These are phyloP conservation scores for Pharus latifolius DNA, from an alignment of 176 grass and related monocot species.

Conservation along the genomic window DNA sequence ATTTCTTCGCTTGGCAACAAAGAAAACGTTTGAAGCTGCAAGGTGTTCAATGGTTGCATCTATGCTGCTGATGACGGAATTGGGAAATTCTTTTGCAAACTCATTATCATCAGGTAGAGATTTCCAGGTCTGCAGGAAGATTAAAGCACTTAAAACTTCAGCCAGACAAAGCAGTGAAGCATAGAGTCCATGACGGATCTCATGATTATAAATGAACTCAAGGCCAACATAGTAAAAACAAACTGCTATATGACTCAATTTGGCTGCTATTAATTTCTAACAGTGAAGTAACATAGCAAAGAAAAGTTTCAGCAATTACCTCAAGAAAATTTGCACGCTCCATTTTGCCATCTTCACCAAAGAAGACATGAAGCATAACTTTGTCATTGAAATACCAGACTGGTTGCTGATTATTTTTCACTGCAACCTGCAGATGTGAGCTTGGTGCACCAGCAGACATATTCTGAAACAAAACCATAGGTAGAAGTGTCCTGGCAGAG, in stretches of 20 bases:
- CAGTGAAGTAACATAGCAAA: background rate
- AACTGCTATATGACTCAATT: background rate
- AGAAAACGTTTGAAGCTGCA: slow-evolving; percentile 75
- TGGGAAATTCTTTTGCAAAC: slow-evolving; percentile 54
- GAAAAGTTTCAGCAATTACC: slow-evolving; percentile 26
- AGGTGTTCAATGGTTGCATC: slow-evolving; percentile 70
- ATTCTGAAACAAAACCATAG: slow-evolving; percentile 89
- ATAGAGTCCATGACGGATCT: too few relatives aligned
- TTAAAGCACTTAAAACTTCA: slow-evolving; percentile 1
- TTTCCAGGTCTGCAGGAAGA: slow-evolving; percentile 73
- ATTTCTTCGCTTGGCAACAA: slow-evolving; percentile 86
- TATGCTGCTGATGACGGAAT: slow-evolving; percentile 56
- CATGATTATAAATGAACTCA: background rate
- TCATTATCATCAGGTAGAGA: slow-evolving; percentile 83
- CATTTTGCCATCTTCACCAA: slow-evolving; percentile 94
- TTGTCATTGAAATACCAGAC: slow-evolving; percentile 99
- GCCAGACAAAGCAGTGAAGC: background rate
- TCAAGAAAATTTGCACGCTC: slow-evolving; percentile 82
- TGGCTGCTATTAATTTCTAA: background rate
- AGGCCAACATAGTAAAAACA: background rate
- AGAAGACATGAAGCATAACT: slow-evolving; percentile 61
- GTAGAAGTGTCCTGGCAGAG: slow-evolving; percentile 70
- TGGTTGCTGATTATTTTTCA: slow-evolving; percentile 98
- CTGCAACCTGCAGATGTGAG: slow-evolving; percentile 67
- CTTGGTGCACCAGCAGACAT: slow-evolving; percentile 60